Evolutionary conservation across 805 yeast species (phyloP), one percentile per base, ranked within the genome.

Genomic region (Lipomyces sp.): DNA sequence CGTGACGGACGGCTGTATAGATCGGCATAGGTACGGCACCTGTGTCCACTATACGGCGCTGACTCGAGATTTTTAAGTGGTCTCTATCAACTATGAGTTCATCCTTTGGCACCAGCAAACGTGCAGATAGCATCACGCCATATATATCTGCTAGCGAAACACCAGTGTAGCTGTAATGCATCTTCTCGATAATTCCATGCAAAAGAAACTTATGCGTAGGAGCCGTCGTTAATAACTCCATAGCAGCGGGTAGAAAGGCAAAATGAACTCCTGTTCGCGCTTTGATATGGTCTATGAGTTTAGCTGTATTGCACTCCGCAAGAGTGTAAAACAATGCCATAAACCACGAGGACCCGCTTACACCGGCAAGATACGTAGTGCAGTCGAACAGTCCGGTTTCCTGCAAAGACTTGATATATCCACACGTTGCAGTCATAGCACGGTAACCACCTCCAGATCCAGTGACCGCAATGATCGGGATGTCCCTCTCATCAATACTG

Each of bases 371-470:
- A 59, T 71, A 72, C 29, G 74, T 72, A 7, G 64, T 65, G 51
- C 74, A 71, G 53, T 72, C 73, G 6, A 72, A 64, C 13, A 72
- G 63, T 1, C 74, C 74, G 7, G 64, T 57, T 3, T 55, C 53
- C 45, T 70, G 59, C 34, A 70, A 62, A 53, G 72, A 64, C 15
- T 39, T 33, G 39, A 72, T 55, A 54, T 71, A 72, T 13, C 74
- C 74, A 6, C 72, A 59, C 32, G 72, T 63, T 2, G 74, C 72
- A 11, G 65, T 58, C 71, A 72, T 61, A 0, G 74, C 74, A 15
- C 74, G 59, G 57, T 70, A 70, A 15, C 74, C 74, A 33, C 74
- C 74, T 13, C 74, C 74, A 29, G 74, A 72, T 29, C 74, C 74
- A 8, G 73, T 67, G 53, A 72, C 59, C 3, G 71, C 74, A 42